A percentile compares a stretch with the other conserved stretches of the same genome.
Conservation (phyloP, 2,329 filamentous ascomycete genomes). For the Calonectria henricotiae region DNA sequence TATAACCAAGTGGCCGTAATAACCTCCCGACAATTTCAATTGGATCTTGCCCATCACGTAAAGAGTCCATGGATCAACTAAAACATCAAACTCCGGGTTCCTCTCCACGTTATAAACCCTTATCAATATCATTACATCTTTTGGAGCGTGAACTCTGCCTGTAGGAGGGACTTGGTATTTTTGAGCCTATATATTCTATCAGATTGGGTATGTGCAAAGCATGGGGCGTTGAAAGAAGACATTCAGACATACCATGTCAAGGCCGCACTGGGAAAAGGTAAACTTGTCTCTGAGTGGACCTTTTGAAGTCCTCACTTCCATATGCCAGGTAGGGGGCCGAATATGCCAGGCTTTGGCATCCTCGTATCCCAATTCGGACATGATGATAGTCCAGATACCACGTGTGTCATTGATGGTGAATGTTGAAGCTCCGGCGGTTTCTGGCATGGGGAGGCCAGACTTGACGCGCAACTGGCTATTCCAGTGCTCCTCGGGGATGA, state of each 20-base stretch:
- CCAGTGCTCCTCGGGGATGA: neutral
- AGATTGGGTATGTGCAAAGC: neutral
- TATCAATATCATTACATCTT: neutral
- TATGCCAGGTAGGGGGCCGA: neutral
- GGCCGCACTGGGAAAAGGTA: neutral
- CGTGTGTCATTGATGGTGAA: neutral
- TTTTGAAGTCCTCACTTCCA: slow-evolving; percentile 3
- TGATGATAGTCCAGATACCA: neutral
- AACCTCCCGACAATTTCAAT: neutral
- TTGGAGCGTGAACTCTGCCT: neutral
- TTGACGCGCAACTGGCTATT: slow-evolving; percentile 6
- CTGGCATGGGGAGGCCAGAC: neutral
- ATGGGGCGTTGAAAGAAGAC: neutral
- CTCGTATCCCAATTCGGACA: slow-evolving; percentile 1
- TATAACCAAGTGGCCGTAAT: neutral
- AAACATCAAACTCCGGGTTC: neutral
- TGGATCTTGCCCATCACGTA: neutral
- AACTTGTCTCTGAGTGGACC: neutral
- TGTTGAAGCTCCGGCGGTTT: neutral
- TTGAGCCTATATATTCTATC: neutral
- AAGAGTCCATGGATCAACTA: neutral
- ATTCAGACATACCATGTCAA: neutral
- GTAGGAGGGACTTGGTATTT: slow-evolving; percentile 1
- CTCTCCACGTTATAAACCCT: neutral
- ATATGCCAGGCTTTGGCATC: neutral